Conservation (phyloP, 441 rosid species). For the Brassica balearica region DNA sequence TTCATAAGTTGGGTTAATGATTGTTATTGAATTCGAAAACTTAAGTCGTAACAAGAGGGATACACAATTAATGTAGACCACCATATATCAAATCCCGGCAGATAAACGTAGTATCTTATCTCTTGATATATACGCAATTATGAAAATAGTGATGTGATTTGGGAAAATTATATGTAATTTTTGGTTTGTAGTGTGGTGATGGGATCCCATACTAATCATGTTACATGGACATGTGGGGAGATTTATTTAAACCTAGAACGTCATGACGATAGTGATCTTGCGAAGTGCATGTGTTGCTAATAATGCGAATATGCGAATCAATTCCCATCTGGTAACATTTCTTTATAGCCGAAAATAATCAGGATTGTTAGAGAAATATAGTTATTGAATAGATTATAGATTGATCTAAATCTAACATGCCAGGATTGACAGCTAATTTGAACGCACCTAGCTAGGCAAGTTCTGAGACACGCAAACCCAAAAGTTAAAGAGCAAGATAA, state of each 20-base stretch:
- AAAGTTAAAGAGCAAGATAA: constrained; percentile 10
- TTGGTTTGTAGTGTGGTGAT: constrained; percentile 39
- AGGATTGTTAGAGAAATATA: neutral
- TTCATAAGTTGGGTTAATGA: constrained; percentile 27
- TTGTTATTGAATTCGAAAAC: constrained; percentile 38
- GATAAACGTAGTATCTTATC: neutral
- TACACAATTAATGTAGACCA: constrained; percentile 15
- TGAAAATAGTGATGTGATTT: constrained; percentile 11
- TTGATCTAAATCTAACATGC: constrained; percentile 42
- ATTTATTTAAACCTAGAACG: constrained; percentile 32
- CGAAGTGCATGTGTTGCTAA: constrained; percentile 54
- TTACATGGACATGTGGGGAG: constrained; percentile 60
- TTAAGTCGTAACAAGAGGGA: constrained; percentile 40
- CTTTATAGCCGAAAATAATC: constrained; percentile 1
- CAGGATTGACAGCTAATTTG: constrained; percentile 35
- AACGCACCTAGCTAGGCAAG: constrained; percentile 28
- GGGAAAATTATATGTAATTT: neutral
- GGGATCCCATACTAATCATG: constrained; percentile 65
- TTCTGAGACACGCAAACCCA: neutral
- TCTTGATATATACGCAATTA: neutral
- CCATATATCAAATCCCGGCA: constrained; percentile 14
- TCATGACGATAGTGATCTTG: constrained; percentile 37
- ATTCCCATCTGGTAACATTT: constrained; percentile 39
- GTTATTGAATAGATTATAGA: neutral
- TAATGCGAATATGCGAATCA: constrained; percentile 49